Conservation (phyloP, 805 yeast genomes). For the Candida ulmi region DNA sequence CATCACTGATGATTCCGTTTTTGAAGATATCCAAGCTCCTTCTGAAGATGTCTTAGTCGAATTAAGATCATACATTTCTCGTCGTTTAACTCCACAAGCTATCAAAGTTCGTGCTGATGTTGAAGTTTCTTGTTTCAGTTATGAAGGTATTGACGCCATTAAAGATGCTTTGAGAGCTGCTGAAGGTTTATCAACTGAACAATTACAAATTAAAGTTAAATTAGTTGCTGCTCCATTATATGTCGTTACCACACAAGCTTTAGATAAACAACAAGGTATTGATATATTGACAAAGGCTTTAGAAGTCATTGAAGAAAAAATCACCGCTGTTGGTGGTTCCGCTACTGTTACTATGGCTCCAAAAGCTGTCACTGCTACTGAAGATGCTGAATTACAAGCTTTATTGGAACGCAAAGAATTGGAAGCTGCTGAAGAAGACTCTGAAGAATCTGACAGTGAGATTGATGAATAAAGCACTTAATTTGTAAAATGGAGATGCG, state of each 20-base stretch:
- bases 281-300: conserved; percentile 76
- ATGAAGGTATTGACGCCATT: conserved; percentile 97
- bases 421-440: conserved; percentile 76
- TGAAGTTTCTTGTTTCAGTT: conserved; percentile 93
- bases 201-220: conserved; percentile 85
- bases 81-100: conserved; percentile 97
- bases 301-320: conserved; percentile 63
- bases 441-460: conserved; percentile 59
- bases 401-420: conserved; percentile 89
- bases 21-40: conserved; percentile 73
- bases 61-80: conserved; percentile 77
- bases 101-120: conserved; percentile 98
- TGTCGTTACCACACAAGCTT: conserved; percentile 86
- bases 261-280: conserved; percentile 88
- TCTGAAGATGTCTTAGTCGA: conserved; percentile 73
- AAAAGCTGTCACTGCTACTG: conserved; percentile 97
- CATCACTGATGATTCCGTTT: conserved; percentile 81
- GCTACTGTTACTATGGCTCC: conserved; percentile 97
- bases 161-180: conserved; percentile 84
- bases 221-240: conserved; percentile 97
- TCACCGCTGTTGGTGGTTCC: conserved; percentile 72
- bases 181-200: conserved; percentile 76
- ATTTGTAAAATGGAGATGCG: no score
- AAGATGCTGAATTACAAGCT: conserved; percentile 96
- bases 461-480: conserved; percentile 25